Base-by-base conservation (phyloP, 2,329 filamentous ascomycete species). In the Clarireedia hainanense region DNA sequence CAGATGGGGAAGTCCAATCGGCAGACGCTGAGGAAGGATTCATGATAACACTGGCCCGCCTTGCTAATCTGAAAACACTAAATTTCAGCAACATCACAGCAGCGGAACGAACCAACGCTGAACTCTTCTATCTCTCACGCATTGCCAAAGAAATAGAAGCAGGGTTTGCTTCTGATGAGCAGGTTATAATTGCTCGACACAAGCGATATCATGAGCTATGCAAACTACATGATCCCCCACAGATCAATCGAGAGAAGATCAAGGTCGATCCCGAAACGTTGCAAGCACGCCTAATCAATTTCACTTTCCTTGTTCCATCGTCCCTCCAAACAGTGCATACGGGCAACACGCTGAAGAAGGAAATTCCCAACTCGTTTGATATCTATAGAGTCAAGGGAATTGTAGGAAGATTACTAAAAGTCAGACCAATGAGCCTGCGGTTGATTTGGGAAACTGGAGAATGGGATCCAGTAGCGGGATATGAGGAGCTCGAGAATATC, bases 361-460 rank as follows among this genome's bases (percentile, higher is more conserved):
- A 76, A 58, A 82, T 97, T 1, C 91, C 92, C 0, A 86, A 82
- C 65, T 83, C 85, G 0, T 86, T 88, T 65, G 86, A 91, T 63
- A 82, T 91, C 5, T 97, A 96, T 65, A 80, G 84, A 3, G 80
- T 96, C 15, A 88, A 94, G 67, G 88, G 89, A 0, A 76, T 95
- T 7, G 85, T 89, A 0, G 86, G 85, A 0, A 84, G 80, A 61
- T 69, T 86, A n/a, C 89, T 95, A 65, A 75, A 72, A 1, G 63
- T 88, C 10, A 72, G 77, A 47, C 87, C 90, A 0, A 75, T 89
- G 60, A 72, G 73, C 43, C 73, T 92, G 58, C 78, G 76, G 42
- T 70, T 97, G 49, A 74, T 94, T 0, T 95, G 89, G 87, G 90
- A 96, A 73, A 96, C 91, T 7, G 89, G 89, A 20, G 91, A 96